phyloP scores from a whole-genome alignment of 805 yeast genomes.

The Kodamaea restingae region DNA sequence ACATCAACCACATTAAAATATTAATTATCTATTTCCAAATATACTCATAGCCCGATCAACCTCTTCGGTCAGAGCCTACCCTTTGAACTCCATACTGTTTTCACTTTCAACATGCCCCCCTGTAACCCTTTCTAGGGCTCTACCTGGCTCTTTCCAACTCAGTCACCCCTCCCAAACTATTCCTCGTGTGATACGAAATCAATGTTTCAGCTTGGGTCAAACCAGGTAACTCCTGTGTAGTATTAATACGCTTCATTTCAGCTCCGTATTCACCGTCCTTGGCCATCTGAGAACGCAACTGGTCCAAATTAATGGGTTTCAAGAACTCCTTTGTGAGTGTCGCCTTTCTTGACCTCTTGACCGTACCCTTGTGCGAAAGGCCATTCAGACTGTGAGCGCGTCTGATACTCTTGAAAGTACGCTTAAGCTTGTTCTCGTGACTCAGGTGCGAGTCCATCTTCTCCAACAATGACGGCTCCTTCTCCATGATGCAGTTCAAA shows the following conservation, averaged over 20 bases:
- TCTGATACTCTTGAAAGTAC: conserved; percentile 34
- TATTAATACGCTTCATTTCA: conserved; percentile 35
- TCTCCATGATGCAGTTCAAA: conserved; percentile 28
- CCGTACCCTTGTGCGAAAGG: conserved; percentile 22
- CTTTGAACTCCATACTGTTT: too few species aligned
- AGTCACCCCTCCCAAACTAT: too few species aligned
- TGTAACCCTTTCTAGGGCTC: too few species aligned
- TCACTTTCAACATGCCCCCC: too few species aligned
- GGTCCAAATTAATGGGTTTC: conserved; percentile 31
- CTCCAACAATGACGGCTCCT: conserved; percentile 32
- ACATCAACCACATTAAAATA: too few species aligned
- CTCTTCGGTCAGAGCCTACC: too few species aligned
- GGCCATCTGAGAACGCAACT: conserved; percentile 38
- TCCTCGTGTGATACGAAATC: conserved; percentile 32
- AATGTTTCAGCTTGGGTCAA: conserved; percentile 47
- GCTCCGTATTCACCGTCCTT: conserved; percentile 33
- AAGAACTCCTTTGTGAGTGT: conserved; percentile 26
- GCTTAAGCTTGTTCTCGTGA: conserved; percentile 17
- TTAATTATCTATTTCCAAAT: background rate
- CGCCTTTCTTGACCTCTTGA: conserved; percentile 14
- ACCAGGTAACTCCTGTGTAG: conserved; percentile 48
- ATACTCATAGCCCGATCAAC: background rate
- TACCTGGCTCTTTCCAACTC: too few species aligned
- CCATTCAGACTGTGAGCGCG: conserved; percentile 26
- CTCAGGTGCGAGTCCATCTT: conserved; percentile 21